Conservation (phyloP, 768 basidiomycete species). For the Lactifluus subvellereus region DNA sequence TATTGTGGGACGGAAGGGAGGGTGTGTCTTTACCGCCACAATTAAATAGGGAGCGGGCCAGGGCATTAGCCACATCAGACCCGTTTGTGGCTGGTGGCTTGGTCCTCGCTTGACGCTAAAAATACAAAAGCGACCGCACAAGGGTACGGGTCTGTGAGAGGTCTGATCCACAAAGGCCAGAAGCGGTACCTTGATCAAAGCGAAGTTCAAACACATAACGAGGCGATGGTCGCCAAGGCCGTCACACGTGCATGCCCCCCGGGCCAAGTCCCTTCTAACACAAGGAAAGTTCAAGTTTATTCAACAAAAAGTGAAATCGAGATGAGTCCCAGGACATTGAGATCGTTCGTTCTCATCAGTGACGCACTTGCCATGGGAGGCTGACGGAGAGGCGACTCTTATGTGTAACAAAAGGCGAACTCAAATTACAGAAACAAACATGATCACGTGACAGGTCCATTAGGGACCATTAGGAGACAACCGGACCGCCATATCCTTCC, state of each 20-base stretch:
- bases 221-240: background rate
- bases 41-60: constrained; percentile 1
- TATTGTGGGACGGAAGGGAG: background rate
- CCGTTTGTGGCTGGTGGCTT: constrained; percentile 12
- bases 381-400: background rate
- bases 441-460: constrained; percentile 1
- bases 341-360: background rate
- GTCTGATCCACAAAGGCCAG: constrained; percentile 5
- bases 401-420: background rate
- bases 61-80: background rate
- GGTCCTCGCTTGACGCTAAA: constrained; percentile 1
- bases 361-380: background rate
- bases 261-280: background rate
- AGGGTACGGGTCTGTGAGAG: background rate
- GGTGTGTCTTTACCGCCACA: constrained; percentile 2
- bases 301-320: too few species aligned
- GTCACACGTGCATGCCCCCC: background rate
- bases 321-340: background rate
- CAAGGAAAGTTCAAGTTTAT: too few species aligned
- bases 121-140: constrained; percentile 3
- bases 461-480: background rate
- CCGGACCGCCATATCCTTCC: constrained; percentile 13
- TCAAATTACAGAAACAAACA: background rate
- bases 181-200: background rate
- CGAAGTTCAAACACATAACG: background rate